Evolutionary conservation across 768 basidiomycete species (phyloP).

Genomic region (Boletus speciosus): DNA sequence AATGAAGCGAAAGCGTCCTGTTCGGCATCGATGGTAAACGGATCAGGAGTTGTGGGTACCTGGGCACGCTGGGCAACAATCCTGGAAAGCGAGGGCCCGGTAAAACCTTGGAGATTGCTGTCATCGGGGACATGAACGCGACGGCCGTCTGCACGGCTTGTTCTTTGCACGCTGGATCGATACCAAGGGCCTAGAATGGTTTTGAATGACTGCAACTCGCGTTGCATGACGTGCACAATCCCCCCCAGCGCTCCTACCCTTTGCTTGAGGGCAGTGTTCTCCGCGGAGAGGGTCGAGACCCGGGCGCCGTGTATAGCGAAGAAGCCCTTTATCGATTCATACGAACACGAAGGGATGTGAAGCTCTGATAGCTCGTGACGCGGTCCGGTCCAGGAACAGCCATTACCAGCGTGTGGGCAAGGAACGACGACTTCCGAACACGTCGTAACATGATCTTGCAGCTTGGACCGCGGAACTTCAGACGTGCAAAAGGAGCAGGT

Average conservation of each 20-base stretch:
- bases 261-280: slow-evolving; percentile 62
- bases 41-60: slow-evolving; percentile 11
- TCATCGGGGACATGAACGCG: slow-evolving; percentile 11
- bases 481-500: slow-evolving; percentile 41
- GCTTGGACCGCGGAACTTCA: slow-evolving; percentile 34
- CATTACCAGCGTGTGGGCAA: slow-evolving; percentile 47
- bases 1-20: slow-evolving; percentile 24
- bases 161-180: slow-evolving; percentile 33
- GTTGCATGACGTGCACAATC: slow-evolving; percentile 45
- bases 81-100: slow-evolving; percentile 21
- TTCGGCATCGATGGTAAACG: slow-evolving; percentile 19
- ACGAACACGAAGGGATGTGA: slow-evolving; percentile 49
- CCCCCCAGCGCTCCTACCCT: slow-evolving; percentile 59
- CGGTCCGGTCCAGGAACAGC: slow-evolving; percentile 54
- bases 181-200: slow-evolving; percentile 68
- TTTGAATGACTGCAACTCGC: slow-evolving; percentile 55
- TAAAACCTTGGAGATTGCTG: slow-evolving; percentile 3
- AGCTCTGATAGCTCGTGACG: slow-evolving; percentile 32
- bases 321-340: slow-evolving; percentile 61
- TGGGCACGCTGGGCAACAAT: slow-evolving; percentile 11
- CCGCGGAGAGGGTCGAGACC: slow-evolving; percentile 47
- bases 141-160: slow-evolving; percentile 13
- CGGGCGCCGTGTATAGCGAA: slow-evolving; percentile 42
- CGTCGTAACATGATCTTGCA: slow-evolving; percentile 32
- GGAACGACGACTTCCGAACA: slow-evolving; percentile 40